A percentile compares a stretch with the other conserved stretches of the same genome.
Conservation (phyloP, 208 protist species). For the Wallacemonas sp. region DNA sequence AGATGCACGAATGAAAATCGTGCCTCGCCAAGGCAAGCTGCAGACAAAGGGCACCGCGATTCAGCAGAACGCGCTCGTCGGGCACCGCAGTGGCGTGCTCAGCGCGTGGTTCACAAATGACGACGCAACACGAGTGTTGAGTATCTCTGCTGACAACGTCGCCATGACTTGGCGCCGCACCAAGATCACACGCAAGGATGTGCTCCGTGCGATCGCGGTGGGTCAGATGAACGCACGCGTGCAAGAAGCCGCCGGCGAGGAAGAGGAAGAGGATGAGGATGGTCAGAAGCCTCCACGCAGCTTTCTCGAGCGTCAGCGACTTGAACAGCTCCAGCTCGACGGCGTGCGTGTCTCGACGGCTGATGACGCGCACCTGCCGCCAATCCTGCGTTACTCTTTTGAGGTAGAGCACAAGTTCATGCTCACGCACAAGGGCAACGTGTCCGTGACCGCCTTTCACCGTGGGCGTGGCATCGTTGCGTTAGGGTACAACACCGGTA, state of each 20-base stretch:
- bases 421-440: slow-evolving; percentile 86
- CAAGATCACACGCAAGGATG: slow-evolving; percentile 66
- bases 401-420: slow-evolving; percentile 87
- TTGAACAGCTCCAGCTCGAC: slow-evolving; percentile 75
- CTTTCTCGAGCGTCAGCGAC: slow-evolving; percentile 75
- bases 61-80: slow-evolving; percentile 81
- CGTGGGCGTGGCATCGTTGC: slow-evolving; percentile 71
- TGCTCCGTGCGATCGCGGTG: slow-evolving; percentile 80
- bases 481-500: slow-evolving; percentile 90
- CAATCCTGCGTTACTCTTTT: slow-evolving; percentile 75
- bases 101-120: slow-evolving; percentile 85
- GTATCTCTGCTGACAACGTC: slow-evolving; percentile 82
- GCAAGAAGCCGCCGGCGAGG: slow-evolving; percentile 29
- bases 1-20: slow-evolving; percentile 89
- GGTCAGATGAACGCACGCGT: slow-evolving; percentile 61
- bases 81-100: slow-evolving; percentile 84
- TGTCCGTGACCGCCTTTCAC: slow-evolving; percentile 82
- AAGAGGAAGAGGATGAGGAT: slow-evolving; percentile 29
- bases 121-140: slow-evolving; percentile 56
- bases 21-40: slow-evolving; percentile 71
- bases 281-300: slow-evolving; percentile 51
- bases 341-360: slow-evolving; percentile 76
- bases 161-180: slow-evolving; percentile 77
- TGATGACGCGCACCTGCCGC: slow-evolving; percentile 70
- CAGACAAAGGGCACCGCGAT: slow-evolving; percentile 78